Conservation (phyloP, 1,284 basidiomycete genomes). For the Puccinia brachypodii region DNA sequence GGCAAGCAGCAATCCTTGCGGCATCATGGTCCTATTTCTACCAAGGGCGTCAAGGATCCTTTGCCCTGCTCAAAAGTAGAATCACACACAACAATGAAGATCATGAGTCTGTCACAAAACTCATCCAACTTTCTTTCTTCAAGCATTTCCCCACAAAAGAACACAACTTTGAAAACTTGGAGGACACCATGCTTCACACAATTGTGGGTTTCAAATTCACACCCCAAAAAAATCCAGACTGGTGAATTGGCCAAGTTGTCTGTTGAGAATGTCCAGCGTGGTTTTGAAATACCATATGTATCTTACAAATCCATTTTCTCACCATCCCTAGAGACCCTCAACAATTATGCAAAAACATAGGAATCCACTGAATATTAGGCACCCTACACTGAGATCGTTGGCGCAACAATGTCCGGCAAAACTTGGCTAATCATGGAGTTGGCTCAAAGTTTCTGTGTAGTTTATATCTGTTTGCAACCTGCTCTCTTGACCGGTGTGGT, state of each 20-base stretch:
- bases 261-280: neutral
- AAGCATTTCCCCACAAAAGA: neutral
- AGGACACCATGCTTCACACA: neutral
- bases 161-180: neutral
- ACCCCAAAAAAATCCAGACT: neutral
- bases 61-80: neutral
- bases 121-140: neutral
- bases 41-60: neutral
- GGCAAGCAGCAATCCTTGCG: neutral
- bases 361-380: neutral
- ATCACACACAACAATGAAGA: neutral
- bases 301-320: neutral
- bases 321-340: neutral
- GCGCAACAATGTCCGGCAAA: neutral
- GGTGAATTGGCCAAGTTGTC: neutral
- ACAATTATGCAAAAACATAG: neutral
- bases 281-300: neutral
- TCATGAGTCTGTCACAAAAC: neutral
- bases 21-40: neutral
- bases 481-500: no score
- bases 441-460: neutral
- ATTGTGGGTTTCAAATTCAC: neutral
- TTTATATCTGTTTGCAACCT: conserved; percentile 13
- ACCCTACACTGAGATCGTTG: neutral
- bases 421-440: neutral